A percentile compares a stretch with the other conserved stretches of the same genome.
Conservation (phyloP, 805 yeast genomes). For the Hanseniaspora lindneri region DNA sequence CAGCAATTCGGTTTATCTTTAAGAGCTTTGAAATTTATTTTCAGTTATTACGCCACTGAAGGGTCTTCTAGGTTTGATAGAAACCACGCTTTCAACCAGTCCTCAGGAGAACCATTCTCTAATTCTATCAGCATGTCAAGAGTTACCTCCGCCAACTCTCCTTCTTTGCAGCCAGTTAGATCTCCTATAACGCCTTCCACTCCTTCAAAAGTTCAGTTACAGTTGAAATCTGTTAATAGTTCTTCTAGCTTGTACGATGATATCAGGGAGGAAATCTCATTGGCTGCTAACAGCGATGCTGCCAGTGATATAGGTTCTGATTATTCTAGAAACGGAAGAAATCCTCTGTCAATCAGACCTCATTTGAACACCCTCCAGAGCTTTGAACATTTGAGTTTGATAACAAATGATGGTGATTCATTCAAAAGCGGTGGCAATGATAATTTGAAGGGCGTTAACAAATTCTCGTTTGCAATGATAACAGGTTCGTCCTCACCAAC, state of each 20-base stretch:
- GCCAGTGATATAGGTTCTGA: conserved; percentile 16
- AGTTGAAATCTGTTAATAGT: conserved; percentile 13
- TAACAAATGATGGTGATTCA: conserved; percentile 17
- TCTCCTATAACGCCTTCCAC: conserved; percentile 13
- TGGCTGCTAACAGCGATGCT: neutral
- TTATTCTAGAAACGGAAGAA: conserved; percentile 10
- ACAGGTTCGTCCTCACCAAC: conserved; percentile 57
- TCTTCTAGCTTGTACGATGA: neutral
- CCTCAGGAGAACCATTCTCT: conserved; percentile 6
- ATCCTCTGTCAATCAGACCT: conserved; percentile 16
- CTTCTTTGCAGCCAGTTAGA: conserved; percentile 8
- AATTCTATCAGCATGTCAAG: conserved; percentile 16
- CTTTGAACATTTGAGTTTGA: conserved; percentile 15
- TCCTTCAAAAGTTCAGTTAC: conserved; percentile 16
- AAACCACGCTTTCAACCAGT: conserved; percentile 1
- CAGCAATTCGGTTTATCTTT: conserved; percentile 51
- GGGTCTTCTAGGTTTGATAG: conserved; percentile 6
- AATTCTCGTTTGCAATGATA: conserved; percentile 38
- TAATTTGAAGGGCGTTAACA: conserved; percentile 14
- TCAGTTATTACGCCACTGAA: conserved; percentile 29
- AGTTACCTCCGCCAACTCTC: neutral
- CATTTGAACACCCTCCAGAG: conserved; percentile 15
- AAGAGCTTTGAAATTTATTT: conserved; percentile 44
- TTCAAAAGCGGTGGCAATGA: conserved; percentile 7
- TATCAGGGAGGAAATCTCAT: neutral